Evolutionary conservation across 108 stramenopile genomes (phyloP).

Genomic region (Cyclotella choctawhatcheeana): DNA sequence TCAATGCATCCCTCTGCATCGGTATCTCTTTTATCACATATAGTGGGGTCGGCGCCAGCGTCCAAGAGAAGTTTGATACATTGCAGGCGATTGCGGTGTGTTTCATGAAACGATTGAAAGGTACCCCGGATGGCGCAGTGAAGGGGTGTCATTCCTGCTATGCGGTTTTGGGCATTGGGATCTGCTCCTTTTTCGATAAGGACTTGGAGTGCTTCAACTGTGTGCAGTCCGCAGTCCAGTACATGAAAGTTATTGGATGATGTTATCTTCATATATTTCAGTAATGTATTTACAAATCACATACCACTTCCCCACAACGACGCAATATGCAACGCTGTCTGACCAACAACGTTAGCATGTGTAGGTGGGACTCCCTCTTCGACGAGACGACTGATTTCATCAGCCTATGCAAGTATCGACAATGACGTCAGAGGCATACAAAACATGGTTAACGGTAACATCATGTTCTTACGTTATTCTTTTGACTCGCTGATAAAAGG

Average conservation of each 20-base stretch:
- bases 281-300: not conserved
- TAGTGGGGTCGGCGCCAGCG: conserved; percentile 55
- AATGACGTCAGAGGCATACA: too few species aligned
- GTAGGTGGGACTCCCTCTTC: conserved; percentile 48
- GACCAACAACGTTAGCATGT: conserved; percentile 72
- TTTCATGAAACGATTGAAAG: conserved; percentile 56
- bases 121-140: conserved; percentile 61
- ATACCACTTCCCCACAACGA: conserved; percentile 74
- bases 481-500: conserved; percentile 65
- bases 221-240: too few species aligned
- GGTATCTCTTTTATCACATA: conserved; percentile 44
- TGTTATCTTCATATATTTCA: not conserved
- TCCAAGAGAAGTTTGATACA: conserved; percentile 50
- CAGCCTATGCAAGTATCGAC: conserved; percentile 9
- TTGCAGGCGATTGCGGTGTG: conserved; percentile 38
- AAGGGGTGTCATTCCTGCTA: conserved; percentile 70
- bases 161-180: conserved; percentile 54
- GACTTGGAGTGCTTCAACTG: conserved; percentile 52
- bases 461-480: conserved; percentile 46
- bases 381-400: conserved; percentile 51
- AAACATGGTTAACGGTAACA: too few species aligned
- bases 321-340: conserved; percentile 78
- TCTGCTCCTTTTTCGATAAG: conserved; percentile 58
- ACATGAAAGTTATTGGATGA: not conserved
- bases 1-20: conserved; percentile 51